Conservation (phyloP, 371 early-diverging fungal genomes). For the Rhizomucor pusillus region DNA sequence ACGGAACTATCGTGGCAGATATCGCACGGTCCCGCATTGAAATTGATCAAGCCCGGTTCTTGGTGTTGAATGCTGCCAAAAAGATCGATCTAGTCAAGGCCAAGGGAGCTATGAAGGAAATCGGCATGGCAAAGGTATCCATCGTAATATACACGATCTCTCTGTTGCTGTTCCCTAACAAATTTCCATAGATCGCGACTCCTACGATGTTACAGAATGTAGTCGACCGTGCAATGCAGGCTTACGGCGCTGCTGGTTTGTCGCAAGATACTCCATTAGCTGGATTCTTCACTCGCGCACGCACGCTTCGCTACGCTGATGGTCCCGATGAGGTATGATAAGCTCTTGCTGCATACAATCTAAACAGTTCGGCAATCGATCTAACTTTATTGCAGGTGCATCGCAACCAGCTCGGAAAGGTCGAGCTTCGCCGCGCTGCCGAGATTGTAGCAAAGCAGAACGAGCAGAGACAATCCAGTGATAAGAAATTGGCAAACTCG, state of each 20-base stretch:
- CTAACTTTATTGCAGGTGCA: slow-evolving; percentile 12
- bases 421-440: slow-evolving; percentile 44
- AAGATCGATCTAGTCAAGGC: slow-evolving; percentile 85
- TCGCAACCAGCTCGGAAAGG: slow-evolving; percentile 37
- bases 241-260: slow-evolving; percentile 89
- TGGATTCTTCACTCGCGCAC: slow-evolving; percentile 73
- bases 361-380: background rate
- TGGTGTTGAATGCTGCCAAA: slow-evolving; percentile 89
- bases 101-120: slow-evolving; percentile 87
- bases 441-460: slow-evolving; percentile 28
- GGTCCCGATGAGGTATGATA: slow-evolving; percentile 44
- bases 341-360: too few relatives aligned
- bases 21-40: slow-evolving; percentile 87
- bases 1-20: slow-evolving; percentile 79
- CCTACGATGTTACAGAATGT: slow-evolving; percentile 78
- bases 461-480: too few relatives aligned
- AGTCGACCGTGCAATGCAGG: slow-evolving; percentile 88
- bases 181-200: slow-evolving; percentile 48
- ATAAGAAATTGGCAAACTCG: too few relatives aligned
- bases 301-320: slow-evolving; percentile 92
- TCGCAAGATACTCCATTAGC: slow-evolving; percentile 89
- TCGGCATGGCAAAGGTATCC: slow-evolving; percentile 94
- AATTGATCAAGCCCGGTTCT: slow-evolving; percentile 85
- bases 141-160: background rate
- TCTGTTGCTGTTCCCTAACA: background rate